Base-by-base conservation (phyloP, 2,329 filamentous ascomycete genomes). In the Pseudocercospora cruenta region DNA sequence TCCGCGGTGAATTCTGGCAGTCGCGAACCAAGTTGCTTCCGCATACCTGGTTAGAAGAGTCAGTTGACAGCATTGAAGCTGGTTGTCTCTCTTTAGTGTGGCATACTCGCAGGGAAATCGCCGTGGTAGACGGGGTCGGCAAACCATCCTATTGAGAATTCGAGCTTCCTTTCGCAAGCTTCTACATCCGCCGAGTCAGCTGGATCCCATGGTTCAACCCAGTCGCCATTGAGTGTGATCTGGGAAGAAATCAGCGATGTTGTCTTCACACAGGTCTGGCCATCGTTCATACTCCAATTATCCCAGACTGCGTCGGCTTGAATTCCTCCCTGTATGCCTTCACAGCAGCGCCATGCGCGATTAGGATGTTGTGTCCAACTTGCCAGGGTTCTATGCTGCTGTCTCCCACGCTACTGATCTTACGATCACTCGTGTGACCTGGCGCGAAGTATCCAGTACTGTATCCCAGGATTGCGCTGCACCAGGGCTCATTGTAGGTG, bases 71-170 rank as follows among this genome's bases (percentile, higher is more conserved):
- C 28, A 39, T 16, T 31, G 26, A 31, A 59, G 39, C 62, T 54
- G 21, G 58, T 33, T 21, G 22, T 43, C 28, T 58, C 21, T 58
- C 43, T 58, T 67, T 45, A 62, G 26, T 33, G n/a, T 45, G 21
- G 45, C 66, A 63, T 57, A 67, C 90, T 93, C 67, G 87, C 91
- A 7, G 93, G 93, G 62, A 96, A 96, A 71, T 90, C 86, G 71
- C 92, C 92, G 68, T 90, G 87, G 84, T 96, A 96, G 76, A 96
- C 87, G 36, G 92, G 92, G 80, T 96, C 93, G 8, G 90, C 92
- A 75, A 95, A 96, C 92, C 93, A 96, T 60, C 87, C 88, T 78
- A 94, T 96, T 26, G 90, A 86, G 77, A 96, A 96, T 81, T 96
- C 92, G 74, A 94, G 88, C 82, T 94, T 94, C 76, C 92, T 90